phyloP scores from a whole-genome alignment of 2,329 filamentous ascomycete genomes.

The Cytospora paraplurivora region DNA sequence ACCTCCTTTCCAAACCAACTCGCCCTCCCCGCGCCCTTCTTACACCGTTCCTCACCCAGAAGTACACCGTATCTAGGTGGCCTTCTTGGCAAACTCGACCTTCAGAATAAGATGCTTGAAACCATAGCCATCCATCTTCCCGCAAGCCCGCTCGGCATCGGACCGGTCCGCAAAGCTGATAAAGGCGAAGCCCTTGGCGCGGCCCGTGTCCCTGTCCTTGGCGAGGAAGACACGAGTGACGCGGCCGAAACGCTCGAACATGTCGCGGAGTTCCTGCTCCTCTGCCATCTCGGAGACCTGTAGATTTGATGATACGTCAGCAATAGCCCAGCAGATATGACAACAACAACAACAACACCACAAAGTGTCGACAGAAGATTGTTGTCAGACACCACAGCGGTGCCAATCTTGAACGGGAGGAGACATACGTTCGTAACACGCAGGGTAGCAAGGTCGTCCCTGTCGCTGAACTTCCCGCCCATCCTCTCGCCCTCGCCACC shows the following conservation, averaged over 20 bases:
- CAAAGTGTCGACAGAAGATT: background rate
- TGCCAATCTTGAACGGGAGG: background rate
- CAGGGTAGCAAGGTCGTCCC: slow-evolving; percentile 94
- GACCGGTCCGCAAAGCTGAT: slow-evolving; percentile 91
- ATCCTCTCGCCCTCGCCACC: slow-evolving; percentile 75
- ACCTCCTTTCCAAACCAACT: background rate
- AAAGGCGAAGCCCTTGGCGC: slow-evolving; percentile 98
- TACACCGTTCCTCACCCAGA: background rate
- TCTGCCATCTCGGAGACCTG: slow-evolving; percentile 97
- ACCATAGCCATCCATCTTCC: slow-evolving; percentile 96
- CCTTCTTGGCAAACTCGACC: slow-evolving; percentile 86
- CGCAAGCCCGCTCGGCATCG: slow-evolving; percentile 89
- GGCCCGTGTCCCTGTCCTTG: slow-evolving; percentile 93
- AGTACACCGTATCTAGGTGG: slow-evolving; percentile 39
- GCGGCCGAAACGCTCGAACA: slow-evolving; percentile 96
- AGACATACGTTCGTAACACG: slow-evolving; percentile 91
- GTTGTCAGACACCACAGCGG: too few species aligned
- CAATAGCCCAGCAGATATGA: background rate
- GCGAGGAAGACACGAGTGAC: slow-evolving; percentile 97
- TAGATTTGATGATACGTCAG: slow-evolving; percentile 35
- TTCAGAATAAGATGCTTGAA: slow-evolving; percentile 85
- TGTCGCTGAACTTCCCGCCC: slow-evolving; percentile 85
- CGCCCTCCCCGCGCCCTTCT: background rate
- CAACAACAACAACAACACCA: too few species aligned
- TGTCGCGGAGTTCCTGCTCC: slow-evolving; percentile 90